Evolutionary conservation across 495 filamentous ascomycete genomes (phyloP).

Genomic region (Talaromyces ruber): DNA sequence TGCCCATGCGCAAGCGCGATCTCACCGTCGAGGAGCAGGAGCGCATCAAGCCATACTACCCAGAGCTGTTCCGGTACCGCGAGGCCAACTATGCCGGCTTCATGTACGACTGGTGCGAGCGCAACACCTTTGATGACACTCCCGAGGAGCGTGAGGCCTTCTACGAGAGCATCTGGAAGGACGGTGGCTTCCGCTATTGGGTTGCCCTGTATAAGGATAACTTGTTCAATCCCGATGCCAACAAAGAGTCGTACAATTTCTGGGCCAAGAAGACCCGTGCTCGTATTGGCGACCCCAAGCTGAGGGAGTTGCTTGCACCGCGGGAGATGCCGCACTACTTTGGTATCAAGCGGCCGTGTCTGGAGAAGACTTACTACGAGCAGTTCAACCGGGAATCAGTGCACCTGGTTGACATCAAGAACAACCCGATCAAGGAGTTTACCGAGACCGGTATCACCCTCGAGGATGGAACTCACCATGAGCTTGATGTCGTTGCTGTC

Average conservation of each 20-base stretch:
- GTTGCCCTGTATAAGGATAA: constrained; percentile 21
- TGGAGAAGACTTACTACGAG: constrained; percentile 27
- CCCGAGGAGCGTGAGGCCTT: constrained; percentile 30
- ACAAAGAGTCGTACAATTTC: constrained; percentile 21
- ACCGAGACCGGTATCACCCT: constrained; percentile 22
- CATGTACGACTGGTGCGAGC: constrained; percentile 21
- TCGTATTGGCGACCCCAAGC: constrained; percentile 36
- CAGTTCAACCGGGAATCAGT: constrained; percentile 25
- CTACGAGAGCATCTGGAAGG: constrained; percentile 28
- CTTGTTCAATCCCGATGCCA: constrained; percentile 14
- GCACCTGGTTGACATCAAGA: constrained; percentile 20
- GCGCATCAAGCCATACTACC: constrained; percentile 16
- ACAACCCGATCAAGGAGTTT: constrained; percentile 18
- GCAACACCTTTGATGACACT: constrained; percentile 34
- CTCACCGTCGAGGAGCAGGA: not conserved
- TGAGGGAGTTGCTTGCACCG: constrained; percentile 40
- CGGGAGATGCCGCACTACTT: constrained; percentile 36
- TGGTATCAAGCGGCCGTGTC: constrained; percentile 35
- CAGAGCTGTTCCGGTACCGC: constrained; percentile 27
- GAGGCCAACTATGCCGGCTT: constrained; percentile 13
- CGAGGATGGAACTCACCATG: constrained; percentile 27
- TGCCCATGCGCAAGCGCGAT: not conserved
- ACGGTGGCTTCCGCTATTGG: constrained; percentile 25
- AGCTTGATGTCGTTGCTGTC: constrained; percentile 44
- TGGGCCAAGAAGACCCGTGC: constrained; percentile 25